Percentiles rank a stretch among this genome's conserved stretches.
Conservation (phyloP, 176 grass and related monocot species). For the Aegilops sharonensis region DNA sequence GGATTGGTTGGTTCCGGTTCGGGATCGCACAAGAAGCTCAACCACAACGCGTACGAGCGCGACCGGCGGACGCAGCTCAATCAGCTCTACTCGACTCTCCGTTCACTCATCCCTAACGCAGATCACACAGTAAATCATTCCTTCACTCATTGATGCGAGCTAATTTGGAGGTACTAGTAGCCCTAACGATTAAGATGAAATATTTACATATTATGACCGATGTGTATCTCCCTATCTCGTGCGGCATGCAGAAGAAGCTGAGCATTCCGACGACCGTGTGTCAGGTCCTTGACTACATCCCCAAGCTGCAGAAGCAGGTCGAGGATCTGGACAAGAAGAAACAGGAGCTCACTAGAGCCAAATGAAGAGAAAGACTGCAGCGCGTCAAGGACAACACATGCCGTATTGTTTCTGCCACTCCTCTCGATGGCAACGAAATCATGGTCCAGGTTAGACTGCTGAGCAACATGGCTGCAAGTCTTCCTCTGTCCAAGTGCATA, state of each 20-base stretch:
- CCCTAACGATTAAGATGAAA: conserved; percentile 12
- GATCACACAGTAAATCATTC: conserved; percentile 49
- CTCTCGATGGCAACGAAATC: conserved; percentile 57
- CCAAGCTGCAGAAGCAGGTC: conserved; percentile 72
- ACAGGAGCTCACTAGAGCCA: conserved; percentile 43
- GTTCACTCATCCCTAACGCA: conserved; percentile 56
- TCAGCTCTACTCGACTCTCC: conserved; percentile 70
- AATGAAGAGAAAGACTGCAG: conserved; percentile 28
- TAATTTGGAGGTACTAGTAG: conserved; percentile 2
- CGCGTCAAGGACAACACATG: background rate
- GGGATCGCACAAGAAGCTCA: conserved; percentile 45
- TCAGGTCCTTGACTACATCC: conserved; percentile 74
- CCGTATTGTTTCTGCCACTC: conserved; percentile 58
- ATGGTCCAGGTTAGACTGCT: conserved; percentile 68
- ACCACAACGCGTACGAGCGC: conserved; percentile 91
- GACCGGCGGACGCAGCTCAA: conserved; percentile 89
- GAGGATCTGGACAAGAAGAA: conserved; percentile 50
- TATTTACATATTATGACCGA: background rate
- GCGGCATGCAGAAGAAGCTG: conserved; percentile 64
- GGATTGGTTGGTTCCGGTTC: background rate
- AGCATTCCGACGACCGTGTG: conserved; percentile 81
- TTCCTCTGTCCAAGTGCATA: conserved; percentile 54
- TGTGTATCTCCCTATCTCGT: background rate
- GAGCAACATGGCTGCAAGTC: conserved; percentile 21
- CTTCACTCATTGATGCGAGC: conserved; percentile 20